Base-by-base conservation (phyloP, 305 asterid genomes). In the Fraxinus xanthoxyloides region DNA sequence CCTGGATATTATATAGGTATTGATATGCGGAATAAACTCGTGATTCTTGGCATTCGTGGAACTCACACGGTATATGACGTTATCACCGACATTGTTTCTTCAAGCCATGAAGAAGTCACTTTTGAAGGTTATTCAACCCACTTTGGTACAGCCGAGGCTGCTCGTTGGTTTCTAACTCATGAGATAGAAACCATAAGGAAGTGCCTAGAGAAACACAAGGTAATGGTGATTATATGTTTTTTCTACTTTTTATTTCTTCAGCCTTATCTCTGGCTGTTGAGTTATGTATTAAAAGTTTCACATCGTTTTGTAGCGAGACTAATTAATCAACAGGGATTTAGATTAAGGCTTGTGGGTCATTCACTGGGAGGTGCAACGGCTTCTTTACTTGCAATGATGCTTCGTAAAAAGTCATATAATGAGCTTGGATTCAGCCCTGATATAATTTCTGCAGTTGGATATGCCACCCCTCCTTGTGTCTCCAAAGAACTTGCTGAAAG, bases 321-420 rank as follows among this genome's bases (percentile, higher is more conserved):
- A 85, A 94, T 88, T 84, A 85, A 82, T 89, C 80, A 84, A 91
- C 98, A 96, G 99, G 98, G 98, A 82, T 96, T 90, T 94, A 96
- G 97, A 88, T 90, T 96, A 90, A 95, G 97, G 95, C 88, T 96
- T 72, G 97, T 96, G 21, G 99, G 99, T 67, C 99, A 96, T 92
- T 94, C 99, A 61, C 93, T 96, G 40, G 98, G 99, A 74, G 98
- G 97, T 78, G 97, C 99, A 79, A 94, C 85, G 67, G 98, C 97
- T 77, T 90, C 99, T 21, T 84, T 94, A 90, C 91, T 96, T 84
- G 99, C 98, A 34, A 93, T 94, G 79, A 96, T 94, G 97, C 94
- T 96, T 70, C 94, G 91, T 34, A 87, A 87, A 76, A 91, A 86
- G 90, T 90, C 98, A 21, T 40, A 36, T 76, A 82, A 82, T 83